Evolutionary conservation across 2,329 filamentous ascomycete species (phyloP), one percentile per base, ranked within the genome.

Genomic region (Fusarium musae): DNA sequence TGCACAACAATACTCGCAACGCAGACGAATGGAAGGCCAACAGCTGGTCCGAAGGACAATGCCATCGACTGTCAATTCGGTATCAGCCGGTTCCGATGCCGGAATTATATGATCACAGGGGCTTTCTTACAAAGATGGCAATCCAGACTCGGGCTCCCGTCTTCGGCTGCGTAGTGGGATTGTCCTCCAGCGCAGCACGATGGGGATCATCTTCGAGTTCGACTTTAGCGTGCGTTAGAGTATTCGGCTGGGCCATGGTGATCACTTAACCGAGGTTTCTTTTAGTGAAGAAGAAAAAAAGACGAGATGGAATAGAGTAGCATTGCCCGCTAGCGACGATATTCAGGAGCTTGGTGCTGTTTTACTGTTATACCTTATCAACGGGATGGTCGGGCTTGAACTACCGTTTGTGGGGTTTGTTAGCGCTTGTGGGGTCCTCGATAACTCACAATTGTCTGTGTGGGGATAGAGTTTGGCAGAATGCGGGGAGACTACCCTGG

Each of bases 131-230:
- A 47, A 69, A 63, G 10, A 69, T 68, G 0, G 66, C 58, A 11
- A 63, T 21, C 64, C 66, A 69, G 17, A 47, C 30, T 16, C 47
- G 36, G 23, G 19, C 32, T 23, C 40, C 44, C 15, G 63, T 54
- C 26, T 36, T 59, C 15, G 53, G 30, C 26, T 64, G 58, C 12
- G 28, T 37, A 13, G 34, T 7, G 3, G 66, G 66, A 28, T 69
- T 63, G 3, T 69, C 64, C 40, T 69, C 66, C 8, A 69, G 16
- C 12, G 66, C 66, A 16, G 66, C 66, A 5, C 59, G 66, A 16
- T 69, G 66, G 32, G 66, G 64, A 44, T 69, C 66, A 9, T 69
- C 64, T 26, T 69, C 66, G 17, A 68, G 42, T 26, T 69, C 39
- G 42, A 63, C 36, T 23, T 30, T 40, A 4, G 50, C 50, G 15